Evolutionary conservation across 805 yeast genomes (phyloP).

Genomic region (Suhomyces prunicola): DNA sequence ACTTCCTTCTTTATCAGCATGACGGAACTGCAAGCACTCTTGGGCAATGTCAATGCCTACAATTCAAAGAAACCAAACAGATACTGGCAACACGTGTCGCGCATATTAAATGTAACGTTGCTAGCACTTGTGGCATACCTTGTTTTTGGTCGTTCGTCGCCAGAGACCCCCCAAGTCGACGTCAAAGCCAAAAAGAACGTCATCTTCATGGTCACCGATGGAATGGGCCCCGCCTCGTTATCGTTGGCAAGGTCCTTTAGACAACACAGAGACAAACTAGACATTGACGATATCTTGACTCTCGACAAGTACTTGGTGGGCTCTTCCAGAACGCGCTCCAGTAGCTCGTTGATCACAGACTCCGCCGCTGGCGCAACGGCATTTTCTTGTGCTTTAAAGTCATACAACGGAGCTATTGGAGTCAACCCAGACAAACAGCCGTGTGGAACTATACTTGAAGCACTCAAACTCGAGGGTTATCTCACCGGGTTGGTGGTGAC

Average conservation of each 20-base stretch:
- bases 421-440: constrained; percentile 67
- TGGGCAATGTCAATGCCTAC: constrained; percentile 9
- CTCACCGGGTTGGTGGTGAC: constrained; percentile 89
- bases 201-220: constrained; percentile 87
- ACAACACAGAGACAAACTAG: constrained; percentile 56
- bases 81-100: neutral
- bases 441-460: constrained; percentile 86
- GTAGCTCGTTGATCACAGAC: constrained; percentile 77
- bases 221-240: constrained; percentile 91
- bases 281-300: constrained; percentile 52
- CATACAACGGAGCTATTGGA: constrained; percentile 91
- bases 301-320: constrained; percentile 77
- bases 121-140: constrained; percentile 3
- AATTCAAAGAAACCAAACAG: constrained; percentile 6
- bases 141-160: neutral
- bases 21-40: constrained; percentile 10
- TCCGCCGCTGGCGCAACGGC: constrained; percentile 98
- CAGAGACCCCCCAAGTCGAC: constrained; percentile 4
- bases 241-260: constrained; percentile 75
- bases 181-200: constrained; percentile 57
- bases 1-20: neutral
- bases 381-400: constrained; percentile 76
- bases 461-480: constrained; percentile 77
- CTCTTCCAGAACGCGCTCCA: constrained; percentile 78
- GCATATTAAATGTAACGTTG: constrained; percentile 1